Evolutionary conservation across 352 stramenopile genomes (phyloP), one percentile per base, ranked within the genome.

Genomic region (Phytophthora sp.): DNA sequence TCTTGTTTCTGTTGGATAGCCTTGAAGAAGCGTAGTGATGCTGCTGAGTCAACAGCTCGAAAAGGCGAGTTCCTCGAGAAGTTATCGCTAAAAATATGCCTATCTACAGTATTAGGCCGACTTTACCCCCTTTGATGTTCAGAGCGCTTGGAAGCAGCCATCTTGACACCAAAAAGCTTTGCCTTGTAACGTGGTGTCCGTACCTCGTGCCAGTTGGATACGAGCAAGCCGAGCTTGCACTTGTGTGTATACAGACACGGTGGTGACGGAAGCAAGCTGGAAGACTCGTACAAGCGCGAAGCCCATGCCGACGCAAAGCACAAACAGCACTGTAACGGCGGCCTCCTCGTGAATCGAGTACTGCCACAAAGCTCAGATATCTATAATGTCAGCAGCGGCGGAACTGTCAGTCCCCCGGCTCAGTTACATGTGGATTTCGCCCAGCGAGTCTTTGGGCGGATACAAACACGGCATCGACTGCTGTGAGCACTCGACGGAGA

Each of bases 301-400:
- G 5, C 84, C 82, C 82, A 93, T 86, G 52, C 82, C 50, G 12
- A 62, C 29, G 50, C 76, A 88, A 15, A 86, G 53, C 26, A 66
- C 50, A 39, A 88, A 80, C 7, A 91, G 69, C 29, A 83, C 68
- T 0, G 66, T 69, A 20, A 80, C 49, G 6, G 63, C 38, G 7
- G 78, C 52, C 42, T 93, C 72, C 0, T 62, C 60, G 50, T 90
- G 75, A 5, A 88, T 59, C 7, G 90, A 45, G 51, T 89, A 89
- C 77, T 2, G 57, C 71, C 1, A 53, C 49, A 9, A 74, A 66
- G 33, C 79, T 84, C 23, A 78, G n/a, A n/a, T 69, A 79, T 55
- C 61, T 75, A 18, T 11, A 53, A 16, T 2, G n/a, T 18, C 42
- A 47, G 13, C 29, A 51, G 35, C 11, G 11, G 5, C 3, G 11